Evolutionary conservation across 805 yeast species (phyloP).

Genomic region (Kazachstania taianensis): DNA sequence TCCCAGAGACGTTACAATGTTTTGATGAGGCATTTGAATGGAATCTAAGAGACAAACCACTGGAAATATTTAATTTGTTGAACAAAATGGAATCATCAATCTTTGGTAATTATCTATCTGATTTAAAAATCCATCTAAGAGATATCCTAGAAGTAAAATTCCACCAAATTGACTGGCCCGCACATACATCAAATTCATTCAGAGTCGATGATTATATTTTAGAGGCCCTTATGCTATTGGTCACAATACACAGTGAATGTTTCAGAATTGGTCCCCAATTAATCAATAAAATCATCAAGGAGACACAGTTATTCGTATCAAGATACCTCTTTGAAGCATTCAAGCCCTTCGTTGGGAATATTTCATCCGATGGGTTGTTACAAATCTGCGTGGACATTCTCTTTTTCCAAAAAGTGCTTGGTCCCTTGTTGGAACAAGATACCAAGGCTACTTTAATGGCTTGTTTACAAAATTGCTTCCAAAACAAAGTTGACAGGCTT

Average conservation of each 20-base stretch:
- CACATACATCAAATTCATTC: constrained; percentile 25
- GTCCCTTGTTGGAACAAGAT: constrained; percentile 22
- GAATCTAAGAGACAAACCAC: constrained; percentile 32
- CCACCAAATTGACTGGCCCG: constrained; percentile 36
- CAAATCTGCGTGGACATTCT: constrained; percentile 47
- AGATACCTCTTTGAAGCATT: constrained; percentile 30
- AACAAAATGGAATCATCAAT: constrained; percentile 43
- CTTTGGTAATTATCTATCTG: constrained; percentile 43
- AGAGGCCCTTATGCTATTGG: constrained; percentile 39
- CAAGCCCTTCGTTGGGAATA: constrained; percentile 36
- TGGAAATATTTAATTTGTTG: constrained; percentile 37
- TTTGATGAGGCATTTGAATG: constrained; percentile 45
- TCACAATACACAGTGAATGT: constrained; percentile 44
- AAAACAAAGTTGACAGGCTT: constrained; percentile 20
- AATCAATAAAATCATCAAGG: constrained; percentile 36
- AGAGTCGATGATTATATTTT: constrained; percentile 39
- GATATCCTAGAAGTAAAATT: constrained; percentile 34
- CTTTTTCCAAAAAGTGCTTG: constrained; percentile 34
- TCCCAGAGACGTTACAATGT: constrained; percentile 39
- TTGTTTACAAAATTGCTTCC: constrained; percentile 26
- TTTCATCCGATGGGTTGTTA: constrained; percentile 38
- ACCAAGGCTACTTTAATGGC: constrained; percentile 25
- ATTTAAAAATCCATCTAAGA: constrained; percentile 36
- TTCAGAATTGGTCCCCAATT: constrained; percentile 38
- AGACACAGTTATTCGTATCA: constrained; percentile 32